A percentile compares a stretch with the other conserved stretches of the same genome.
Conservation (phyloP, 148 eudicot species). For the Diospyros kaki region DNA sequence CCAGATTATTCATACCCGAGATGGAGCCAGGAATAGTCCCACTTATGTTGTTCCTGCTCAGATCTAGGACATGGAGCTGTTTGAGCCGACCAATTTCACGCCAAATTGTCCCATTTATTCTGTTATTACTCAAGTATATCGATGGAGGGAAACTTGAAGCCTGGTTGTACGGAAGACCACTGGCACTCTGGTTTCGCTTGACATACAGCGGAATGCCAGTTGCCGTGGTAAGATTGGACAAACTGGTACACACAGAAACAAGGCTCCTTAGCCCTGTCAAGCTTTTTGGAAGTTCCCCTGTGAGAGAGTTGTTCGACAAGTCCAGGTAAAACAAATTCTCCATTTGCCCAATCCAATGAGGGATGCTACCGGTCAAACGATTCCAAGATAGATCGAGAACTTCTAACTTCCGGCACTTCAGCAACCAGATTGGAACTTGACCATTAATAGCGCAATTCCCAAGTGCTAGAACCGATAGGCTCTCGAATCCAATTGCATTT, state of each 20-base stretch:
- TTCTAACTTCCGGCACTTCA: slow-evolving; percentile 46
- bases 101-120: slow-evolving; percentile 55
- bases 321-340: slow-evolving; percentile 77
- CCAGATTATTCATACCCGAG: slow-evolving; percentile 63
- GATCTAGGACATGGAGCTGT: slow-evolving; percentile 79
- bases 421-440: slow-evolving; percentile 62
- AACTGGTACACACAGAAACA: slow-evolving; percentile 28
- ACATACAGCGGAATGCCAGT: slow-evolving; percentile 71
- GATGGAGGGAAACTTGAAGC: slow-evolving; percentile 88
- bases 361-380: slow-evolving; percentile 59
- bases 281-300: slow-evolving; percentile 66
- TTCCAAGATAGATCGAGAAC: slow-evolving; percentile 92
- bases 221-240: slow-evolving; percentile 32
- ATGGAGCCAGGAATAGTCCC: slow-evolving; percentile 76
- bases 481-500: slow-evolving; percentile 39
- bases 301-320: slow-evolving; percentile 70
- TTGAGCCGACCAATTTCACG: slow-evolving; percentile 62
- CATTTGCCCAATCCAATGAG: slow-evolving; percentile 77
- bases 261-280: slow-evolving; percentile 62
- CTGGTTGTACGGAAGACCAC: slow-evolving; percentile 74
- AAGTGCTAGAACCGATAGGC: slow-evolving; percentile 53
- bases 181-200: slow-evolving; percentile 72
- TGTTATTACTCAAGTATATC: slow-evolving; percentile 58
- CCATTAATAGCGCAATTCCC: slow-evolving; percentile 70
- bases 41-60: slow-evolving; percentile 64